These are phyloP conservation scores for Vaccinium myrtillus DNA, from an alignment of 148 eudicot species.

Conservation along the genomic window DNA sequence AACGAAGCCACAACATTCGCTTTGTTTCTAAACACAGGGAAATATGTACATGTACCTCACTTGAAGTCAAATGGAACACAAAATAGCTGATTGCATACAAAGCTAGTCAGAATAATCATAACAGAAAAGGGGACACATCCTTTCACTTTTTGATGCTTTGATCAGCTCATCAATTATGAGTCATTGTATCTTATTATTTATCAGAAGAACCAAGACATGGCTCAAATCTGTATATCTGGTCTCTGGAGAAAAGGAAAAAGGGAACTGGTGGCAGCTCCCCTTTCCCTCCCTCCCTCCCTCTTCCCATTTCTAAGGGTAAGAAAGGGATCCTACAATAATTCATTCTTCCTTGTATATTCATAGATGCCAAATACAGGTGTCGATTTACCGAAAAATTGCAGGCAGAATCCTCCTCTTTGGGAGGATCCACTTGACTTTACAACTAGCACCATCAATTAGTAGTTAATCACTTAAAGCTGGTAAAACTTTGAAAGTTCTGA, in stretches of 20 bases:
- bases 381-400: background rate
- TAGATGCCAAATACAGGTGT: background rate
- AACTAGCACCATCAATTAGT: background rate
- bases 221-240: background rate
- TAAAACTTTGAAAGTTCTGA: background rate
- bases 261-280: background rate
- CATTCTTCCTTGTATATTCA: background rate
- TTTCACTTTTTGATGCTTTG: background rate
- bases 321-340: background rate
- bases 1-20: conserved; percentile 3
- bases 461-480: background rate
- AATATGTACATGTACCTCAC: background rate
- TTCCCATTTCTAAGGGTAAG: background rate
- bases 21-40: conserved; percentile 10
- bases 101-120: background rate
- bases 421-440: too few relatives aligned
- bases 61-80: conserved; percentile 5
- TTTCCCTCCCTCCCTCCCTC: background rate
- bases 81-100: background rate
- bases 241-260: background rate
- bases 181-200: background rate
- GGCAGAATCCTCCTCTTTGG: too few relatives aligned
- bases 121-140: background rate
- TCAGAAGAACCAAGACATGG: background rate
- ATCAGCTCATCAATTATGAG: background rate